A percentile compares a stretch with the other conserved stretches of the same genome.
phyloP scores from a whole-genome alignment of 2,329 filamentous ascomycete species.

The Scytalidium lignicola region DNA sequence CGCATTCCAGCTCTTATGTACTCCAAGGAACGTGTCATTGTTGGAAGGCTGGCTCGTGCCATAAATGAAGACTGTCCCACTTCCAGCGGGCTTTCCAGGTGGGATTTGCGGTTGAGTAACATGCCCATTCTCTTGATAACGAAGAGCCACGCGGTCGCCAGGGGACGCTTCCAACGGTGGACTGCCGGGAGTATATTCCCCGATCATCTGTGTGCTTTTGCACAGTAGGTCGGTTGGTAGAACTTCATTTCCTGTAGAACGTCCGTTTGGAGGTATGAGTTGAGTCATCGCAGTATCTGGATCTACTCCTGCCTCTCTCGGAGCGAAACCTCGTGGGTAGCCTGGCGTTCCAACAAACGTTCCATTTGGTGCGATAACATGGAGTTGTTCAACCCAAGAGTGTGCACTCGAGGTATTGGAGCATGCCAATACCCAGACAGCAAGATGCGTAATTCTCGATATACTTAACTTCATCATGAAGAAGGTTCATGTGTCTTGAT shows the following conservation, averaged over 20 bases:
- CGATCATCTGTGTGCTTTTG: conserved; percentile 55
- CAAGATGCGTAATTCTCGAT: background rate
- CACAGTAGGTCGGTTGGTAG: conserved; percentile 53
- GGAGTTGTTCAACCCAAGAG: conserved; percentile 77
- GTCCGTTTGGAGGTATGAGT: conserved; percentile 54
- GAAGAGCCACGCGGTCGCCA: conserved; percentile 61
- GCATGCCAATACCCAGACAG: conserved; percentile 13
- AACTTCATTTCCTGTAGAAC: conserved; percentile 42
- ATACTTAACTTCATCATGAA: background rate
- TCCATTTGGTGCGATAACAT: conserved; percentile 67
- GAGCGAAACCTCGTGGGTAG: conserved; percentile 66
- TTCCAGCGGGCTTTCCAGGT: conserved; percentile 55
- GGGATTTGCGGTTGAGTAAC: conserved; percentile 56
- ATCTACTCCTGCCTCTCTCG: conserved; percentile 55
- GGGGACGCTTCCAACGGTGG: conserved; percentile 37
- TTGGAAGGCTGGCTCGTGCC: conserved; percentile 57
- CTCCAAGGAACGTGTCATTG: conserved; percentile 49
- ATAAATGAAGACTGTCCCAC: conserved; percentile 71
- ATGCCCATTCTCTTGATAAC: conserved; percentile 73
- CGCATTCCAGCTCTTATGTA: conserved; percentile 72
- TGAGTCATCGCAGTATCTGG: conserved; percentile 54
- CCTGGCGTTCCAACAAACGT: conserved; percentile 66
- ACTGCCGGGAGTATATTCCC: conserved; percentile 21
- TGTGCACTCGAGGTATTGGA: conserved; percentile 46
- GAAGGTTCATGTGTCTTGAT: background rate